phyloP scores from a whole-genome alignment of 2,329 filamentous ascomycete species.

The Diaporthe aspalathi region DNA sequence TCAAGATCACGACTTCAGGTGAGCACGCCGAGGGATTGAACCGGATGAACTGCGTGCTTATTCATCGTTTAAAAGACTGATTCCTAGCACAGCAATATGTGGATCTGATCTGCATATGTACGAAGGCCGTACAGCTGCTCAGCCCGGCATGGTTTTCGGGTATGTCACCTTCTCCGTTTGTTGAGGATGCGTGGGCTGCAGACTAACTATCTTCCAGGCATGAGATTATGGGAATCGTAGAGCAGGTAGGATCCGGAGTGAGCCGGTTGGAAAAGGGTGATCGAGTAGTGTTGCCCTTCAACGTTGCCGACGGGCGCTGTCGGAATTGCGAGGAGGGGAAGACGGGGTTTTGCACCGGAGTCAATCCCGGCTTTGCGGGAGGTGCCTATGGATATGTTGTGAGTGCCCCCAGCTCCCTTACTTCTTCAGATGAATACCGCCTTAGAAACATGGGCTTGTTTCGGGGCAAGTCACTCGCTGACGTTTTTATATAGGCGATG shows the following conservation, averaged over 20 bases:
- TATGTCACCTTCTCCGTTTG: not conserved
- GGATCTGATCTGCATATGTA: conserved; percentile 51
- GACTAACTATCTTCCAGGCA: conserved; percentile 51
- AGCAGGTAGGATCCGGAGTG: conserved; percentile 67
- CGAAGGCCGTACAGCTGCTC: conserved; percentile 43
- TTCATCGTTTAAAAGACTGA: not conserved
- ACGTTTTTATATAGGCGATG: conserved; percentile 57
- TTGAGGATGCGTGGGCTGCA: not conserved
- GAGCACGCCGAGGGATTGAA: not conserved
- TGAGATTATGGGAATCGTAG: conserved; percentile 70
- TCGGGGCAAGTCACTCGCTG: conserved; percentile 48
- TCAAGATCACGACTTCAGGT: conserved; percentile 48
- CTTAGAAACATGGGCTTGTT: not conserved
- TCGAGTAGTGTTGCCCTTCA: conserved; percentile 73
- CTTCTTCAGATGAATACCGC: accelerated
- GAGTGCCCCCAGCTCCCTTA: not conserved
- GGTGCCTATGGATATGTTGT: conserved; percentile 48
- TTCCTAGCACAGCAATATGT: conserved; percentile 45
- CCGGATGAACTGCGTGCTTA: not conserved
- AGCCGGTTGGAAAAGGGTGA: conserved; percentile 72
- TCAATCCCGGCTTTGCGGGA: conserved; percentile 53
- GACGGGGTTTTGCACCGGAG: conserved; percentile 73
- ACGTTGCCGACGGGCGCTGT: conserved; percentile 72
- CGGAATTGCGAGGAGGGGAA: conserved; percentile 73
- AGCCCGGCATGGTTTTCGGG: conserved; percentile 38